Percentiles rank a stretch among this genome's conserved stretches.
Evolutionary conservation across 2,329 filamentous ascomycete genomes (phyloP).

Genomic region (Aspergillus fischeri): DNA sequence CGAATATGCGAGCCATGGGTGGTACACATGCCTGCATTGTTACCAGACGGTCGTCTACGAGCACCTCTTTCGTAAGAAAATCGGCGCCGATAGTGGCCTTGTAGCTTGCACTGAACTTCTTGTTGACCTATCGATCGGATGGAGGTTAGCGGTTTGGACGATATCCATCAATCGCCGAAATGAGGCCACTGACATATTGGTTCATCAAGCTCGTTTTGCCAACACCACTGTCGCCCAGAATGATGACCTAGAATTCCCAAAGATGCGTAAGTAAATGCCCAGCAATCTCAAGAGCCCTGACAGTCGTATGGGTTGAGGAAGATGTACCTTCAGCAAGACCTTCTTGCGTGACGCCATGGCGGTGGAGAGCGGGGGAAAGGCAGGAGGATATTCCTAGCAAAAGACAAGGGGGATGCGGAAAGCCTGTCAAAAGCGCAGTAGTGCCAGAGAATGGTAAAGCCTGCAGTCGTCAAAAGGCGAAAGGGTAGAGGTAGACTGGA

Average conservation of each 20-base stretch:
- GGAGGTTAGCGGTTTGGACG: conserved; percentile 13
- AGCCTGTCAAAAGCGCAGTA: neutral
- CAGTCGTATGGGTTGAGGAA: conserved; percentile 4
- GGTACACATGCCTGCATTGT: conserved; percentile 79
- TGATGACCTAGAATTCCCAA: conserved; percentile 72
- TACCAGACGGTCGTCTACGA: conserved; percentile 94
- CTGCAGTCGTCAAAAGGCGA: conserved; percentile 3
- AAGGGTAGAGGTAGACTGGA: conserved; percentile 1
- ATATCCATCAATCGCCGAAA: neutral
- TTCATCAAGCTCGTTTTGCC: conserved; percentile 99
- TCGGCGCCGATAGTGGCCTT: conserved; percentile 99
- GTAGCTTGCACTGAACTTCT: conserved; percentile 99
- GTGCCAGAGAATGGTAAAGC: neutral
- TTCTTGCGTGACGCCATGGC: conserved; percentile 79
- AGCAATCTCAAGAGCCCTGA: neutral
- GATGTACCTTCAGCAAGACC: conserved; percentile 76
- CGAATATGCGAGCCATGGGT: neutral
- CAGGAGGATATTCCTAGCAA: neutral
- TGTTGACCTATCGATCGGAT: conserved; percentile 73
- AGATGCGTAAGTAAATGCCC: conserved; percentile 6
- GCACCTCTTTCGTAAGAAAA: conserved; percentile 95
- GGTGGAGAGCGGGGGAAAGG: conserved; percentile 6
- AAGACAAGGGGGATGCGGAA: conserved; percentile 3
- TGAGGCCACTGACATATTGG: conserved; percentile 80
- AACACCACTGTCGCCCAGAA: conserved; percentile 96